Evolutionary conservation across 495 filamentous ascomycete species (phyloP).

Genomic region (Daldinia loculata): DNA sequence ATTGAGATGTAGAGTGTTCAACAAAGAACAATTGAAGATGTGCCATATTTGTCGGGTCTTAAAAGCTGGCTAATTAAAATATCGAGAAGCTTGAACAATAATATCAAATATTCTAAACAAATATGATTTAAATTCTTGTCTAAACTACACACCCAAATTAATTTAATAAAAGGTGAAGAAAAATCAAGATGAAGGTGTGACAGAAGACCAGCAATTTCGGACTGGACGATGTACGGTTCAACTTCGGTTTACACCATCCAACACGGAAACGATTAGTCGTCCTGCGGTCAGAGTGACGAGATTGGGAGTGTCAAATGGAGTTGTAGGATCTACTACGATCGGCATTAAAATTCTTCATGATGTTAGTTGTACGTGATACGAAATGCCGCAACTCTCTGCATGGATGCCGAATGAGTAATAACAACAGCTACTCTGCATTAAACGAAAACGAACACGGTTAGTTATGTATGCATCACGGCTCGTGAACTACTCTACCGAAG

Average conservation of each 20-base stretch:
- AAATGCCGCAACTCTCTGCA: constrained; percentile 14
- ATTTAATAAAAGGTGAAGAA: neutral
- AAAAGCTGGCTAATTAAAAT: neutral
- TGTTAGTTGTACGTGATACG: constrained; percentile 14
- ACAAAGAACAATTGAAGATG: constrained; percentile 1
- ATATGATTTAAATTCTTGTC: neutral
- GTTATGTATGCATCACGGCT: constrained; percentile 8
- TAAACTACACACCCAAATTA: neutral
- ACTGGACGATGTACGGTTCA: constrained; percentile 1
- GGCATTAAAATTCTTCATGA: constrained; percentile 19
- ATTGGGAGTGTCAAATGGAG: constrained; percentile 5
- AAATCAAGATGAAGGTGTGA: constrained; percentile 4
- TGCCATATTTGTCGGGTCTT: constrained; percentile 2
- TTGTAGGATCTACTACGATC: constrained; percentile 30
- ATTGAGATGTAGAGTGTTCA: constrained; percentile 19
- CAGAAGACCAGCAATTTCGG: neutral
- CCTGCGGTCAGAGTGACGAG: constrained; percentile 11
- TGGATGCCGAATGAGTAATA: constrained; percentile 32
- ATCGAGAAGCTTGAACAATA: neutral
- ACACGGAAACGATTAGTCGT: constrained; percentile 18
- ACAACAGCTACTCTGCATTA: neutral
- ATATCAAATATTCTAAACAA: neutral
- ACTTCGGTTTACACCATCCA: constrained; percentile 4
- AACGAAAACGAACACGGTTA: constrained; percentile 28
- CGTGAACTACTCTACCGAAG: constrained; percentile 9